Base-by-base conservation (phyloP, 495 filamentous ascomycete species). In the Apiosordaria backusii region DNA sequence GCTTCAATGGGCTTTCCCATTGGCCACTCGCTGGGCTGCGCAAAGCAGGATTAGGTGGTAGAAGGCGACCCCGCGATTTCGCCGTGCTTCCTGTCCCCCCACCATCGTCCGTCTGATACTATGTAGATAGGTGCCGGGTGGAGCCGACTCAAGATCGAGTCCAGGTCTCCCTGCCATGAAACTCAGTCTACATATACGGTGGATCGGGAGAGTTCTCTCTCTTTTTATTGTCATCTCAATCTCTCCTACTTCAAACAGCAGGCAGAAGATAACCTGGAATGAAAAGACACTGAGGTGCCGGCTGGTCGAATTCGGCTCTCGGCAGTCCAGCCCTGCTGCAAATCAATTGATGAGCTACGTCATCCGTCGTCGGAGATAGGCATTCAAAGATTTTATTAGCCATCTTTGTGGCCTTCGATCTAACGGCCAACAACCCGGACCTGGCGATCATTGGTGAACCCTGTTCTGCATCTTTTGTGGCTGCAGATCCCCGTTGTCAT, bases 401-500 rank as follows among this genome's bases (percentile, higher is more conserved):
- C 6, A 10, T 10, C 5, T 35, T 35, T 35, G 3, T 35, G 29
- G 50, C 18, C 50, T 10, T 15, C 52, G 52, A 55, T 55, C 52
- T 18, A 55, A 55, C 52, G 52, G 13, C 10, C 52, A 55, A 55
- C 7, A 22, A 23, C 18, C 9, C 52, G 18, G 52, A n/a, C 52
- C 52, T 55, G 52, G 52, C 52, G 52, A 55, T 55, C 52, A 55
- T 55, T 23, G n/a, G 52, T 45, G 35, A 45, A 45, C 35, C 35
- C 35, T 13, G 35, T 13, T 45, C 1, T 45, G 35, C 16, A 45
- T 13, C 10, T 45, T 2, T 2, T 9, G 35, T 18, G 35, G 4
- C 5, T 45, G 9, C 35, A 45, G 3, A 45, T 35, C 3, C 29
- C 29, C 29, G 29, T 45, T 1, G 35, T 45, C 35, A 45, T 45